Evolutionary conservation across 306 rosid species (phyloP), one percentile per base, ranked within the genome.

Genomic region (cucumber (Cucumis sativus)): DNA sequence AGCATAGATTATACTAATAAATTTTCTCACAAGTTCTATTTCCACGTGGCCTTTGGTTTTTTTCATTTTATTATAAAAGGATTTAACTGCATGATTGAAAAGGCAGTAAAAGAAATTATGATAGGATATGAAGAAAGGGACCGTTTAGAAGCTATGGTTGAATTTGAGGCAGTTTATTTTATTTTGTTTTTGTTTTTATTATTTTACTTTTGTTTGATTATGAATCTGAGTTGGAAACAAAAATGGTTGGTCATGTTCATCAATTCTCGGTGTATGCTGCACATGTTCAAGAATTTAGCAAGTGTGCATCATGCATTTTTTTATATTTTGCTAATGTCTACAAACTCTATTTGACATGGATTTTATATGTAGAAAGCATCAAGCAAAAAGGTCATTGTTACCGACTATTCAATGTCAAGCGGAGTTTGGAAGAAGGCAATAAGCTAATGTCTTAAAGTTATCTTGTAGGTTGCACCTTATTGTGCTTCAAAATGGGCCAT

Each of bases 401-500:
- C 5, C 4, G 0, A 41, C 14, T 8, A 16, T 67, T 7, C 25
- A 66, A 8, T 40, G 57, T 12, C 58, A 6, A 69, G 39, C 40
- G 15, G 58, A 23, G 57, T 8, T 11, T 45, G 58, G 37, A 37
- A 78, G 39, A 33, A 17, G 14, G 13, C 52, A 43, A 21, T 25
- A 4, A 55, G 59, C 39, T 62, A 17, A 57, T 62, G 11, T 68
- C 5, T 33, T 28, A 1, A 57, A 18, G 8, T 35, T 60, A 45
- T 79, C 60, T 58, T 5, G 75, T 76, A 89, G 84, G 93, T 91
- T 40, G 91, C 98, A 1, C 98, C 98, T 39, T 91, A 94, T 78
- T 94, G 98, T 75, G 97, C 97, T 5, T 92, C 98, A 11, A 94
- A 94, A 80, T 94, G 98, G 98, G 98, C 97, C 0, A 80, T 92